Percentiles rank a stretch among this genome's conserved stretches.
These are phyloP conservation scores for Aureobasidium sp. DNA, from an alignment of 2,329 filamentous ascomycete genomes.

Conservation along the genomic window DNA sequence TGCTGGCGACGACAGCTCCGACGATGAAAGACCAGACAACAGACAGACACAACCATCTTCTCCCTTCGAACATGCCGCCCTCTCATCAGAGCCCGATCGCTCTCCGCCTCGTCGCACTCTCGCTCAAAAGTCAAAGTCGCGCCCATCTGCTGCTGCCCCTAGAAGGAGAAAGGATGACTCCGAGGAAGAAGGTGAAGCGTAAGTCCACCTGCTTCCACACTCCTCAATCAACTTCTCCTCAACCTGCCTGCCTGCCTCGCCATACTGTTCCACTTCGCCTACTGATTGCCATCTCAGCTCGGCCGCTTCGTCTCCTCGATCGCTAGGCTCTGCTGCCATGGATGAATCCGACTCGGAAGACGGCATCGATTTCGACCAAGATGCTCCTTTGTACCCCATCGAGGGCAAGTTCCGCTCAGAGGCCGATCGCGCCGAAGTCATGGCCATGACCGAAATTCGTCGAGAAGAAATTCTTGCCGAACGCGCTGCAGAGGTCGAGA, in stretches of 20 bases:
- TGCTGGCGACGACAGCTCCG: constrained; percentile 58
- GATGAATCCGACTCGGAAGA: constrained; percentile 74
- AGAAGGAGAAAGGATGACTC: constrained; percentile 50
- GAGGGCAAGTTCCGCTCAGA: constrained; percentile 70
- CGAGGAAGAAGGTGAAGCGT: constrained; percentile 77
- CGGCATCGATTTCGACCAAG: constrained; percentile 44
- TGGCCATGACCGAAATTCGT: constrained; percentile 81
- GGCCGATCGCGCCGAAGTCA: constrained; percentile 55
- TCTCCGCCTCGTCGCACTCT: constrained; percentile 34
- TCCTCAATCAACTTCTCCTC: constrained; percentile 16
- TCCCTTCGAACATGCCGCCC: not conserved
- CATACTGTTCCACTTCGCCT: constrained; percentile 11
- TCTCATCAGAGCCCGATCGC: constrained; percentile 20
- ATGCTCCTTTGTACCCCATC: constrained; percentile 67
- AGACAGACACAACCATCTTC: constrained; percentile 20
- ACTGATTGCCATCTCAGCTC: constrained; percentile 44
- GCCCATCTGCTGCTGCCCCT: constrained; percentile 24
- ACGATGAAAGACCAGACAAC: constrained; percentile 37
- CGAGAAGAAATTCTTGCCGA: constrained; percentile 86
- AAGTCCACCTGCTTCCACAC: constrained; percentile 39
- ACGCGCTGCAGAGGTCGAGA: constrained; percentile 74
- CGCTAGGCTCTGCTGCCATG: constrained; percentile 78
- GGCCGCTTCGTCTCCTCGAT: constrained; percentile 61
- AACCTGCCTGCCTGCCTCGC: constrained; percentile 1
- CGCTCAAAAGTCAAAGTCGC: constrained; percentile 40